Conservation (phyloP, 169 alveolate species). For the Cryptosporidium muris region DNA sequence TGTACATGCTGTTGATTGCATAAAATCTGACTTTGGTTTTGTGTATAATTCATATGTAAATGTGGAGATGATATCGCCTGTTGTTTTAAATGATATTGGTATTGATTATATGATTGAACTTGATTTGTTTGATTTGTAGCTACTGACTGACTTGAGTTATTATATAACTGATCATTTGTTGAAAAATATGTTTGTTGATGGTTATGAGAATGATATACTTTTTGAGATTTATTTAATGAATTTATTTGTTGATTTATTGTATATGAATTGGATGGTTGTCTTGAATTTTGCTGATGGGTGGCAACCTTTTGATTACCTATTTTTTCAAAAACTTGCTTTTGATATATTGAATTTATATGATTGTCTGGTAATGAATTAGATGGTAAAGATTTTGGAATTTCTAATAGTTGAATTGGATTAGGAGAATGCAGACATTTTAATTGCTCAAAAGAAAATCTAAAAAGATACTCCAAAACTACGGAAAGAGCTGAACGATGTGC, state of each 20-base stretch:
- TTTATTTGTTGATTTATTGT: too few species aligned
- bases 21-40: background rate
- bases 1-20: background rate
- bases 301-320: too few species aligned
- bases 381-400: background rate
- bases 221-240: too few species aligned
- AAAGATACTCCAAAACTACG: conserved; percentile 18
- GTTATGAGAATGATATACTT: too few species aligned
- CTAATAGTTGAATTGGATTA: background rate
- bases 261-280: too few species aligned
- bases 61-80: background rate
- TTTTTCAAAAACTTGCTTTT: too few species aligned
- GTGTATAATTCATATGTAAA: background rate
- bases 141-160: background rate
- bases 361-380: too few species aligned
- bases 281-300: too few species aligned
- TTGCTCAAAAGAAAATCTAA: conserved; percentile 38
- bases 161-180: background rate
- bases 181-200: too few species aligned
- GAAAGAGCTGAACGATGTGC: conserved; percentile 46
- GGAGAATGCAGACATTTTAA: conserved; percentile 1
- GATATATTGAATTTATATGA: too few species aligned
- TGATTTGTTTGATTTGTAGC: background rate
- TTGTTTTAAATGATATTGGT: background rate
- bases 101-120: background rate